A percentile compares a stretch with the other conserved stretches of the same genome.
Evolutionary conservation across 306 rosid genomes (phyloP).

Genomic region (Pachyrhizus erosus): DNA sequence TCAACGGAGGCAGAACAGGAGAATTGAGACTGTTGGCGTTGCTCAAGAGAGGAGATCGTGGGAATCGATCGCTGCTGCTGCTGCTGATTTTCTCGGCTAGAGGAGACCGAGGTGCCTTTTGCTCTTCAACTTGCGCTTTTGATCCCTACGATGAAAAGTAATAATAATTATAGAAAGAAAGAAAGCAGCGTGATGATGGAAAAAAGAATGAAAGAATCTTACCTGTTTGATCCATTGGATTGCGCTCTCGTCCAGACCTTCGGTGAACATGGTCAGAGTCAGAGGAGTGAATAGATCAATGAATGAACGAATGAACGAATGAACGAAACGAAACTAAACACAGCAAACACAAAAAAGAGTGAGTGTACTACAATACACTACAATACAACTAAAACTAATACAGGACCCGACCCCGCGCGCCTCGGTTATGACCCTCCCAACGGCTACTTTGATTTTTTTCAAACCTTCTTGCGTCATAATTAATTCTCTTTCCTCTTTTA

Average conservation of each 20-base stretch:
- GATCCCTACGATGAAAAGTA: too few species aligned
- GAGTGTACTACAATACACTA: too few species aligned
- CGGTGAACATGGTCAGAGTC: conserved; percentile 66
- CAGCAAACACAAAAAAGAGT: too few species aligned
- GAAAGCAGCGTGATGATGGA: too few species aligned
- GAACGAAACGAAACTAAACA: too few species aligned
- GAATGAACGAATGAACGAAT: too few species aligned
- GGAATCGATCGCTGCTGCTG: conserved; percentile 45
- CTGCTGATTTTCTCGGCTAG: too few species aligned
- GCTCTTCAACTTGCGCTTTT: background rate
- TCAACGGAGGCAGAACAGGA: conserved; percentile 75
- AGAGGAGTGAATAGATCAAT: too few species aligned
- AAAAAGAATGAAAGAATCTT: background rate
- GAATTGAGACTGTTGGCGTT: conserved; percentile 48
- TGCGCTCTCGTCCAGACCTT: conserved; percentile 93
- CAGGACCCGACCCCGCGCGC: too few species aligned
- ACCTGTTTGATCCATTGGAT: conserved; percentile 93
- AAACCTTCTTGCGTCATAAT: background rate
- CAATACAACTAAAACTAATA: too few species aligned
- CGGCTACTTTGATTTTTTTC: conserved; percentile 9
- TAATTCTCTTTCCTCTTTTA: background rate
- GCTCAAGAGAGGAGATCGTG: conserved; percentile 62
- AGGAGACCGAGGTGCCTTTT: background rate
- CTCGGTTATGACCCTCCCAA: too few species aligned
- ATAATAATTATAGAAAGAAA: too few species aligned